Evolutionary conservation across 2,329 filamentous ascomycete genomes (phyloP).

Genomic region (Nigrospora osmanthi): DNA sequence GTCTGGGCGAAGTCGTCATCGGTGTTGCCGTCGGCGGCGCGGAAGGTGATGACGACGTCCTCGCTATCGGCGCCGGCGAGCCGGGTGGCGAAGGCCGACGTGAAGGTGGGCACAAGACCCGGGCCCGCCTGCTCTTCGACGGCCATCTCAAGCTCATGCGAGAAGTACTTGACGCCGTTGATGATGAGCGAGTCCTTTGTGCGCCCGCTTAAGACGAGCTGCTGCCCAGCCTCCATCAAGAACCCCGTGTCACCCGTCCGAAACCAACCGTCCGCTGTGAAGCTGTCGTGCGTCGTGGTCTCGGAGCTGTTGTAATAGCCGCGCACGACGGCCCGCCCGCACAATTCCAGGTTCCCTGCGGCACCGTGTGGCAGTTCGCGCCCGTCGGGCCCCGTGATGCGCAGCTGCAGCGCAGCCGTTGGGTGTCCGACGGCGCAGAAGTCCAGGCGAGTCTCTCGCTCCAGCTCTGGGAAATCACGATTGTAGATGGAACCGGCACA

Average conservation of each 20-base stretch:
- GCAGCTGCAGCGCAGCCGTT: neutral
- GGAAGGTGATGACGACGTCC: slow-evolving; percentile 1
- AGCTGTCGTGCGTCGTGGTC: neutral
- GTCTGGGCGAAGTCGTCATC: neutral
- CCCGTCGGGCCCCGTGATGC: neutral
- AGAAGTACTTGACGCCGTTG: slow-evolving; percentile 1
- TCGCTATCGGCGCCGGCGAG: neutral
- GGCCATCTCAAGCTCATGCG: neutral
- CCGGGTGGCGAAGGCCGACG: neutral
- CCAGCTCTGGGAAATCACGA: neutral
- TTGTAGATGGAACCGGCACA: slow-evolving; percentile 6
- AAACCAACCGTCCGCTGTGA: neutral
- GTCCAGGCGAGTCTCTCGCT: neutral
- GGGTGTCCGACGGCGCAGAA: slow-evolving; percentile 2
- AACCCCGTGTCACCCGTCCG: neutral
- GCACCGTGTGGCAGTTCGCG: neutral
- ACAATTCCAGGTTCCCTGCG: neutral
- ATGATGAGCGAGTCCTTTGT: slow-evolving; percentile 1
- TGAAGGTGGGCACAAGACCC: neutral
- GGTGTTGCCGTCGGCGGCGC: neutral
- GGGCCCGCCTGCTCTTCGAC: neutral
- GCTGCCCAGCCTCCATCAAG: neutral
- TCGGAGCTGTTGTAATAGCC: neutral
- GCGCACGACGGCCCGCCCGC: neutral
- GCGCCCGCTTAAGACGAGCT: neutral